Evolutionary conservation across 208 protist species (phyloP).

Genomic region (Leishmania tropica): DNA sequence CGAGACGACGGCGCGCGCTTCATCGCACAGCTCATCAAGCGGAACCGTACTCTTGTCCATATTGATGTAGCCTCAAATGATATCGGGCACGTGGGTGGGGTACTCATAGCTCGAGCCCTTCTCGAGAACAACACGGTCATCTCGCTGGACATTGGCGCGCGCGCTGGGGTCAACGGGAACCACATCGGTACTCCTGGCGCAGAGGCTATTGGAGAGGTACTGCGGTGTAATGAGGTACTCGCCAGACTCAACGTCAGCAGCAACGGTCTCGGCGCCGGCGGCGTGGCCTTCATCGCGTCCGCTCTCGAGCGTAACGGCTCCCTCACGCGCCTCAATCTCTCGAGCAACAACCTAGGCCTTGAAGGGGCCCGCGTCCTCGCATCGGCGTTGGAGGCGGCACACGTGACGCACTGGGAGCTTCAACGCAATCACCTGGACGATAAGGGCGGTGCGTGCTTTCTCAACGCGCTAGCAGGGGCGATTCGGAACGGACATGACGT

Average conservation of each 20-base stretch:
- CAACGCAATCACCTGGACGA: constrained; percentile 82
- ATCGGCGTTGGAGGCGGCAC: constrained; percentile 50
- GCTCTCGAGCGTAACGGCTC: constrained; percentile 73
- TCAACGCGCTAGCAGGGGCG: constrained; percentile 56
- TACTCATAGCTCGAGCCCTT: constrained; percentile 76
- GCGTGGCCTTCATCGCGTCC: constrained; percentile 61
- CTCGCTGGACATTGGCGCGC: constrained; percentile 88
- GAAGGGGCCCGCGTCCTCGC: constrained; percentile 70
- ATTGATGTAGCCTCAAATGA: constrained; percentile 92
- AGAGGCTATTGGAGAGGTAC: constrained; percentile 73
- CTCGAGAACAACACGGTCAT: constrained; percentile 91
- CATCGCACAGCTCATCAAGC: constrained; percentile 79
- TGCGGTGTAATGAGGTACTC: constrained; percentile 84
- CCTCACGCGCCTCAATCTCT: constrained; percentile 86
- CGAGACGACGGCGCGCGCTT: constrained; percentile 82
- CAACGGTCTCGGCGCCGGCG: constrained; percentile 85
- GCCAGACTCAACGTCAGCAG: constrained; percentile 84
- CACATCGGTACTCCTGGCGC: constrained; percentile 89
- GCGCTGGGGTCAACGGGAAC: constrained; percentile 89
- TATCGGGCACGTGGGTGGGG: constrained; percentile 82
- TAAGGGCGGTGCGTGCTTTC: constrained; percentile 62
- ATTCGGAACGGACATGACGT: constrained; percentile 59
- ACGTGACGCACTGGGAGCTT: constrained; percentile 60
- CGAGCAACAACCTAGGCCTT: constrained; percentile 84
- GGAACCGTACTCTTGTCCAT: constrained; percentile 83